Conservation (phyloP, 1,284 basidiomycete genomes). For the Volvariella surrecta region DNA sequence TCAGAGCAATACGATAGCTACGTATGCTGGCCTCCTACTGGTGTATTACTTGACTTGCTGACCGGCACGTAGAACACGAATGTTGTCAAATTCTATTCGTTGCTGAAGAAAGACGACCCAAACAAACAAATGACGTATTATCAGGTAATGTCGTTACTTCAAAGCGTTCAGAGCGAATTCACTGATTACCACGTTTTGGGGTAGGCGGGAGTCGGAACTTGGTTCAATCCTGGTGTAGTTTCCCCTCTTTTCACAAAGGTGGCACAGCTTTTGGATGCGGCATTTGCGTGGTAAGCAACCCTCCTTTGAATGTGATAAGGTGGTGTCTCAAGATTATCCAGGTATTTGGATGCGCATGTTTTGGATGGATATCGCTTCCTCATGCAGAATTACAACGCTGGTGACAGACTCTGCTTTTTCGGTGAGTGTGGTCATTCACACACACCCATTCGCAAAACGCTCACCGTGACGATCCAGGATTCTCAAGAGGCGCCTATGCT, state of each 20-base stretch:
- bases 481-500: conserved; percentile 72
- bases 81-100: conserved; percentile 56
- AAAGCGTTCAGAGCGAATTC: too few species aligned
- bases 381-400: conserved; percentile 53
- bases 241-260: conserved; percentile 39
- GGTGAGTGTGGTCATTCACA: conserved; percentile 34
- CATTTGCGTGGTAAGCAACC: conserved; percentile 46
- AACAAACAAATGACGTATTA: conserved; percentile 60
- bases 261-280: conserved; percentile 46
- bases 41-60: neutral
- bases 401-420: conserved; percentile 58
- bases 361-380: conserved; percentile 56
- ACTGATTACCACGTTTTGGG: conserved; percentile 1
- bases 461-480: conserved; percentile 31
- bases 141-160: conserved; percentile 50
- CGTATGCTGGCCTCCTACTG: conserved; percentile 13
- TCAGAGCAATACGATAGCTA: conserved; percentile 34
- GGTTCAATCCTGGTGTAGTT: conserved; percentile 44
- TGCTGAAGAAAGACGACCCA: conserved; percentile 49
- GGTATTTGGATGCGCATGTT: conserved; percentile 56
- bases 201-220: conserved; percentile 58
- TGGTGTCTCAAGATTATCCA: conserved; percentile 14
- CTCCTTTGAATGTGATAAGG: neutral
- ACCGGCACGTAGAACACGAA: conserved; percentile 49
- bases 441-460: too few species aligned